These are phyloP conservation scores for Dittrichia graveolens DNA, from an alignment of 129 eudicot genomes.

Conservation along the genomic window DNA sequence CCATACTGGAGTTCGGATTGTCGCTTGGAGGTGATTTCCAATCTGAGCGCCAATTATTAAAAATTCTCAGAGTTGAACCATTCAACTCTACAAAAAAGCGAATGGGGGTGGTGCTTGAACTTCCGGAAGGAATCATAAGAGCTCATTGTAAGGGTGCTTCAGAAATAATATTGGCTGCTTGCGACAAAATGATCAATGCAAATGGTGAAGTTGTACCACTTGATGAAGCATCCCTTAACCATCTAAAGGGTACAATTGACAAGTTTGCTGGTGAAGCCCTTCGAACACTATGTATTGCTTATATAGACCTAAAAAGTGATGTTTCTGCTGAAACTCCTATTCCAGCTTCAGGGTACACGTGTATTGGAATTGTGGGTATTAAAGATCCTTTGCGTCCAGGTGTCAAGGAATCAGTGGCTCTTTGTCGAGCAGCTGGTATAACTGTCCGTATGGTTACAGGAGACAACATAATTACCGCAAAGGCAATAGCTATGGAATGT, in stretches of 20 bases:
- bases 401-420: conserved; percentile 93
- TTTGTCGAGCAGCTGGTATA: conserved; percentile 89
- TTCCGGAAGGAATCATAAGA: conserved; percentile 71
- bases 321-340: conserved; percentile 62
- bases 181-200: conserved; percentile 72
- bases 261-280: conserved; percentile 89
- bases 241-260: conserved; percentile 60
- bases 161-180: conserved; percentile 78
- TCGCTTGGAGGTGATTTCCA: conserved; percentile 90
- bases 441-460: conserved; percentile 97
- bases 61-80: conserved; percentile 77
- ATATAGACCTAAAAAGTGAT: conserved; percentile 65
- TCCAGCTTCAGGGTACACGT: conserved; percentile 74
- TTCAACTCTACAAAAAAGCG: conserved; percentile 93
- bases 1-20: conserved; percentile 75
- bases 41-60: conserved; percentile 46
- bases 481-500: conserved; percentile 97
- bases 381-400: conserved; percentile 99
- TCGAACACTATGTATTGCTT: conserved; percentile 88
- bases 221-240: conserved; percentile 49
- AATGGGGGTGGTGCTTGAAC: conserved; percentile 92
- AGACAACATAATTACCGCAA: conserved; percentile 91
- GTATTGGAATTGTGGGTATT: conserved; percentile 93
- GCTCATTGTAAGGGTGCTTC: conserved; percentile 97
- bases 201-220: conserved; percentile 77